Percentiles rank a stretch among this genome's conserved stretches.
These are phyloP conservation scores for Penicillium lividum DNA, from an alignment of 495 filamentous ascomycete species.

Conservation along the genomic window DNA sequence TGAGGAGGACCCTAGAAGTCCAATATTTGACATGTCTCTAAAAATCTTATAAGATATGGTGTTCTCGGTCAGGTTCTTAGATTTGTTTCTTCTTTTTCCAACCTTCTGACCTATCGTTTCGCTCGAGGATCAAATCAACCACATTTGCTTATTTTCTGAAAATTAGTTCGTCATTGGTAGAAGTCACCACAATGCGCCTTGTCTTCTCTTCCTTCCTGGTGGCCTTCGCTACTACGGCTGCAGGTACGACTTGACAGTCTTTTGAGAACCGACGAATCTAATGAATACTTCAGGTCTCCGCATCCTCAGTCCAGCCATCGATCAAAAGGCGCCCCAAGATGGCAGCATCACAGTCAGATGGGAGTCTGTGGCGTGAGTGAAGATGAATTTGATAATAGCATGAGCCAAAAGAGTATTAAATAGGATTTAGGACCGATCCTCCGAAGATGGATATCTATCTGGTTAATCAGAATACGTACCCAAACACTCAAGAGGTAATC, in stretches of 20 bases:
- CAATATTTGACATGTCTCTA: slow-evolving; percentile 5
- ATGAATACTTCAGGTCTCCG: slow-evolving; percentile 21
- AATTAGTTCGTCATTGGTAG: not conserved
- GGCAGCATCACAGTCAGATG: slow-evolving; percentile 33
- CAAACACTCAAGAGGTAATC: slow-evolving; percentile 37
- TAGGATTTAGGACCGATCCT: slow-evolving; percentile 34
- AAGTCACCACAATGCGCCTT: slow-evolving; percentile 21
- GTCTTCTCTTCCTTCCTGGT: slow-evolving; percentile 17
- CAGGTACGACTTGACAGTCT: slow-evolving; percentile 16
- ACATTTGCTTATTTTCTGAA: not conserved
- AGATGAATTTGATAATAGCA: not conserved
- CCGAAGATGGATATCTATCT: slow-evolving; percentile 35
- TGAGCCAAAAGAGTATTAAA: slow-evolving; percentile 2
- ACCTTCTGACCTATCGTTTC: not conserved
- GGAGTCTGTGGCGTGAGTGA: slow-evolving; percentile 30
- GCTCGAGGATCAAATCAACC: not conserved
- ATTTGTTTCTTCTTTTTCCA: slow-evolving; percentile 9
- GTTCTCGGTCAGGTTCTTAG: not conserved
- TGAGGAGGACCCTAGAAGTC: not conserved
- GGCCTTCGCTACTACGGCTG: slow-evolving; percentile 21
- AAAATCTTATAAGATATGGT: slow-evolving; percentile 19
- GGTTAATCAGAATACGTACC: slow-evolving; percentile 38
- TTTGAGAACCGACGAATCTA: not conserved
- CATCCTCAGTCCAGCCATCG: slow-evolving; percentile 28
- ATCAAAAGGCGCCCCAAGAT: slow-evolving; percentile 25